These are phyloP conservation scores for Saccharomycopsis lassenensis DNA, from an alignment of 805 yeast genomes.

Conservation along the genomic window DNA sequence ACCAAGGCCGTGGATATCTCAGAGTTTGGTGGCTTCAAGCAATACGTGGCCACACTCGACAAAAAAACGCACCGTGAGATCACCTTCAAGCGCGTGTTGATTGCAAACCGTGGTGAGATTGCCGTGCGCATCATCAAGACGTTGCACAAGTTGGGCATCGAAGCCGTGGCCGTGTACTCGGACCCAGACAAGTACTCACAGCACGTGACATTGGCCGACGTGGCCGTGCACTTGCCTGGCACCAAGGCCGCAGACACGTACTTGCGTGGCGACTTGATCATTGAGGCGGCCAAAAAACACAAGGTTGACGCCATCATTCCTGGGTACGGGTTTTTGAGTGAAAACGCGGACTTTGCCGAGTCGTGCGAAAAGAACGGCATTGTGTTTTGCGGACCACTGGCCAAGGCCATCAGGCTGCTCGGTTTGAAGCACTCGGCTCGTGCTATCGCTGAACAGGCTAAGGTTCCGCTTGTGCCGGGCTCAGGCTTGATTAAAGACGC, in stretches of 20 bases:
- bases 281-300: slow-evolving; percentile 72
- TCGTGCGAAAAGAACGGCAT: slow-evolving; percentile 74
- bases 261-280: slow-evolving; percentile 72
- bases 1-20: slow-evolving; percentile 74
- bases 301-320: slow-evolving; percentile 95
- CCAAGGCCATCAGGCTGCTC: slow-evolving; percentile 80
- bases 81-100: slow-evolving; percentile 41
- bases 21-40: slow-evolving; percentile 80
- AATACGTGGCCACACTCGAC: slow-evolving; percentile 33
- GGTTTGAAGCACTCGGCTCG: slow-evolving; percentile 97
- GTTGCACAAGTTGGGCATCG: slow-evolving; percentile 65
- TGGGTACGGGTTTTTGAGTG: slow-evolving; percentile 94
- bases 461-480: slow-evolving; percentile 96
- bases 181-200: slow-evolving; percentile 83
- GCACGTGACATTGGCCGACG: slow-evolving; percentile 79
- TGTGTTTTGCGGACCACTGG: slow-evolving; percentile 93
- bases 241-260: slow-evolving; percentile 83
- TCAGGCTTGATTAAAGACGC: slow-evolving; percentile 68
- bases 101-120: slow-evolving; percentile 96
- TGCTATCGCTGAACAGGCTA: slow-evolving; percentile 83
- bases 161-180: slow-evolving; percentile 80
- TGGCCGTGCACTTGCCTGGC: slow-evolving; percentile 71
- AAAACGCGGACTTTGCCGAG: slow-evolving; percentile 93
- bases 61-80: slow-evolving; percentile 19
- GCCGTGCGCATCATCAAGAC: slow-evolving; percentile 92